Percentiles rank a stretch among this genome's conserved stretches.
phyloP scores from a whole-genome alignment of 495 filamentous ascomycete genomes.

The Lichenothelia convexa region DNA sequence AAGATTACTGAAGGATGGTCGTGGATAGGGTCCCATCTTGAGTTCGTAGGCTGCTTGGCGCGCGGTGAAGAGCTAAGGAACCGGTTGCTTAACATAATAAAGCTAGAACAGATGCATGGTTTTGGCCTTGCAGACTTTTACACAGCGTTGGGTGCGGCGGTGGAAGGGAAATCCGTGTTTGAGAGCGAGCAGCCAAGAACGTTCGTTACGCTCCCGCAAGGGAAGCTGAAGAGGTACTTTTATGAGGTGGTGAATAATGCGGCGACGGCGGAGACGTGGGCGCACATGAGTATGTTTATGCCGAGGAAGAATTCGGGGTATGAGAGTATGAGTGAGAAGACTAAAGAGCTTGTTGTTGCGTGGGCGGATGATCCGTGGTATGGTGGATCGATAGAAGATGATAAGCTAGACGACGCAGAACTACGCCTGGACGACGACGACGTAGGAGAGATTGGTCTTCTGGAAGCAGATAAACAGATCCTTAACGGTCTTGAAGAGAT shows the following conservation, averaged over 20 bases:
- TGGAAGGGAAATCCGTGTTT: constrained; percentile 20
- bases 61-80: constrained; percentile 55
- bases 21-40: constrained; percentile 85
- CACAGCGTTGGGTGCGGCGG: constrained; percentile 53
- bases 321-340: constrained; percentile 42
- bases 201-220: constrained; percentile 54
- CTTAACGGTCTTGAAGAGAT: too few species aligned
- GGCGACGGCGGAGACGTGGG: constrained; percentile 57
- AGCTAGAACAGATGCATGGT: constrained; percentile 32
- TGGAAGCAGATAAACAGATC: too few species aligned
- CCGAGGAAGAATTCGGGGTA: constrained; percentile 67
- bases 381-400: not conserved
- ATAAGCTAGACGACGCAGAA: too few species aligned
- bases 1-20: constrained; percentile 49
- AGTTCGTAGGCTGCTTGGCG: constrained; percentile 79
- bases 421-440: too few species aligned
- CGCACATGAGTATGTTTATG: constrained; percentile 81
- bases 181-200: constrained; percentile 42
- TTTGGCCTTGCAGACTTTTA: constrained; percentile 69
- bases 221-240: constrained; percentile 29
- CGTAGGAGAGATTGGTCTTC: too few species aligned
- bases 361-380: constrained; percentile 42
- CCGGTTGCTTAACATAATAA: constrained; percentile 39
- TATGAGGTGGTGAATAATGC: constrained; percentile 55
- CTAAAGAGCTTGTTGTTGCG: constrained; percentile 40